Evolutionary conservation across 208 protist species (phyloP), one percentile per base, ranked within the genome.

Genomic region (Trypanosoma congolense): DNA sequence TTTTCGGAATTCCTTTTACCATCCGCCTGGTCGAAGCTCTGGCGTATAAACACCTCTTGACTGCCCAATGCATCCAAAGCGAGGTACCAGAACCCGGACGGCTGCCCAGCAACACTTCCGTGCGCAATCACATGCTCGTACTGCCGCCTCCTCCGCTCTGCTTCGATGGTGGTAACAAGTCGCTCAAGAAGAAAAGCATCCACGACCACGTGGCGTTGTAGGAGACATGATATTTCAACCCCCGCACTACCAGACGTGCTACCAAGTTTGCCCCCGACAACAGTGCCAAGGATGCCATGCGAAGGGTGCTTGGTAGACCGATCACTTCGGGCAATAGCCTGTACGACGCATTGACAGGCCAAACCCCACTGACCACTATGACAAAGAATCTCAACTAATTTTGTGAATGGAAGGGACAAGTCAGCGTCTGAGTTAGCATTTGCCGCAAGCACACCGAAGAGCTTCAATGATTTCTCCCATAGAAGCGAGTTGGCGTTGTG

Each of bases 111-210:
- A 54, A 2, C 16, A 14, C 9, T 40, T 25, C 21, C 29, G 24
- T 28, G 24, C 4, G 1, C 10, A 18, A 12, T 24, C 18, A 64
- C 3, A 22, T 45, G 18, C 38, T 66, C 22, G 30, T 22, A 29
- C 30, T 51, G 14, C 46, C 19, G n/a, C 1, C 31, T 18, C 38
- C 36, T 16, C 2, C 14, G 31, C 0, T 21, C 26, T 18, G 22
- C 42, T 6, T 57, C 36, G 19, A 50, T 21, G 1, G 35, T 18
- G n/a, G 56, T 29, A 25, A 62, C 36, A 22, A 69, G 38, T 12
- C 25, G 24, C 18, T 41, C 41, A 29, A 69, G 10, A 14, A 61
- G 26, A 69, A 69, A 69, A 30, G 40, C 24, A 56, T 69, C 62
- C 0, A 61, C 35, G 33, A 61, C 38, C n/a, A 69, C 55, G 38